Conservation (phyloP, 83 land plant genomes). For the Picea mariana region DNA sequence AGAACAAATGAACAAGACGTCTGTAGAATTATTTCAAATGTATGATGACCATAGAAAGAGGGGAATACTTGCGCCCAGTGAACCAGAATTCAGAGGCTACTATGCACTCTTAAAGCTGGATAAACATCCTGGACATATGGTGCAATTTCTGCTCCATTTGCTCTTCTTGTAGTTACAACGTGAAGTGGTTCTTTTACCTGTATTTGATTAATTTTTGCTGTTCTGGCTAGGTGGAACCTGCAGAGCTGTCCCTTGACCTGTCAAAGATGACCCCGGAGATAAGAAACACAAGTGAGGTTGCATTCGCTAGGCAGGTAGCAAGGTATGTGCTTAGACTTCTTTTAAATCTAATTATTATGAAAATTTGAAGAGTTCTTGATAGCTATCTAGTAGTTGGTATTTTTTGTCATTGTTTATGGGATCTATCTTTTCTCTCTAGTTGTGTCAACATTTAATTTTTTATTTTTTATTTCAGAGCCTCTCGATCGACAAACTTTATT, state of each 20-base stretch:
- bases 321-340: constrained; percentile 45
- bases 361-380: neutral
- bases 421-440: neutral
- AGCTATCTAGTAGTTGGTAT: too few relatives aligned
- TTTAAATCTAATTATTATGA: neutral
- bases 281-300: constrained; percentile 69
- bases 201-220: constrained; percentile 11
- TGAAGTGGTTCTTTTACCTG: neutral
- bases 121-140: constrained; percentile 95
- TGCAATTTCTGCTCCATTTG: constrained; percentile 33
- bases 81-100: constrained; percentile 94
- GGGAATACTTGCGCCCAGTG: constrained; percentile 62
- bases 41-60: constrained; percentile 93
- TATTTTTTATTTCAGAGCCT: constrained; percentile 66
- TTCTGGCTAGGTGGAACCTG: constrained; percentile 86
- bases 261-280: constrained; percentile 94
- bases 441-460: neutral
- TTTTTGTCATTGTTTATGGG: neutral
- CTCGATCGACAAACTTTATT: constrained; percentile 82
- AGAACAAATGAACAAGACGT: constrained; percentile 99
- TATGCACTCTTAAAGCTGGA: constrained; percentile 96
- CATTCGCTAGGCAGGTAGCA: constrained; percentile 95
- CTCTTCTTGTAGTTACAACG: neutral
- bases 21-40: constrained; percentile 95
- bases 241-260: constrained; percentile 95